Conservation (phyloP, 1,284 basidiomycete species). For the Puccinia hordei region DNA sequence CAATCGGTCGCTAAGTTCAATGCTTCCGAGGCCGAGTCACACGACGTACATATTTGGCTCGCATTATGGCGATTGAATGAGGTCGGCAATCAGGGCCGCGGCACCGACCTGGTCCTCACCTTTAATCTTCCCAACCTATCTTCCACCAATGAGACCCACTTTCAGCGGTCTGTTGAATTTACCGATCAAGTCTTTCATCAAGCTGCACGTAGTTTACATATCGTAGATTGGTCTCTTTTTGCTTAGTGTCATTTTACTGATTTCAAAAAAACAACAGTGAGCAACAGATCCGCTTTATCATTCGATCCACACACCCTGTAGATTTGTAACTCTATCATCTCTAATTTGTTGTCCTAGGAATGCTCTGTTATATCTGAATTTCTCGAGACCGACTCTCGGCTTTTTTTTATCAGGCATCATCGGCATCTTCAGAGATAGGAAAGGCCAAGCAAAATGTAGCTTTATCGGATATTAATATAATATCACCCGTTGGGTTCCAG, state of each 20-base stretch:
- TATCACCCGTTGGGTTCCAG: slow-evolving; percentile 23
- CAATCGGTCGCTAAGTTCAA: slow-evolving; percentile 80
- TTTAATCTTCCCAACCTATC: slow-evolving; percentile 71
- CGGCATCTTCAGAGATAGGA: slow-evolving; percentile 19
- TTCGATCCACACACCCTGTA: not conserved
- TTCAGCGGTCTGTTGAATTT: slow-evolving; percentile 58
- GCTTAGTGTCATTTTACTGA: not conserved
- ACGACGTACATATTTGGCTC: slow-evolving; percentile 73
- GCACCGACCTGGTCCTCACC: slow-evolving; percentile 75
- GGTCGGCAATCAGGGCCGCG: slow-evolving; percentile 62
- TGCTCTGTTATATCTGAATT: not conserved
- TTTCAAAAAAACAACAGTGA: not conserved
- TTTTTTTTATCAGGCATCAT: not conserved
- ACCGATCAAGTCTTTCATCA: slow-evolving; percentile 60
- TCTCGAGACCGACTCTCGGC: not conserved
- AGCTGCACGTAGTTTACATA: slow-evolving; percentile 67
- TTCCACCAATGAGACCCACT: slow-evolving; percentile 58
- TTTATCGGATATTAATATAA: slow-evolving; percentile 35
- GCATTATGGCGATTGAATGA: slow-evolving; percentile 73
- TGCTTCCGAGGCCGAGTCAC: slow-evolving; percentile 62
- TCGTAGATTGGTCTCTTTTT: slow-evolving; percentile 76
- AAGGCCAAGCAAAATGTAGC: slow-evolving; percentile 47
- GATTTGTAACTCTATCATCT: not conserved
- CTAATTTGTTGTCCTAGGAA: not conserved
- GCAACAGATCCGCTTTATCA: not conserved